Conservation (phyloP, 1,284 basidiomycete species). For the Trichosporon coremiiforme region DNA sequence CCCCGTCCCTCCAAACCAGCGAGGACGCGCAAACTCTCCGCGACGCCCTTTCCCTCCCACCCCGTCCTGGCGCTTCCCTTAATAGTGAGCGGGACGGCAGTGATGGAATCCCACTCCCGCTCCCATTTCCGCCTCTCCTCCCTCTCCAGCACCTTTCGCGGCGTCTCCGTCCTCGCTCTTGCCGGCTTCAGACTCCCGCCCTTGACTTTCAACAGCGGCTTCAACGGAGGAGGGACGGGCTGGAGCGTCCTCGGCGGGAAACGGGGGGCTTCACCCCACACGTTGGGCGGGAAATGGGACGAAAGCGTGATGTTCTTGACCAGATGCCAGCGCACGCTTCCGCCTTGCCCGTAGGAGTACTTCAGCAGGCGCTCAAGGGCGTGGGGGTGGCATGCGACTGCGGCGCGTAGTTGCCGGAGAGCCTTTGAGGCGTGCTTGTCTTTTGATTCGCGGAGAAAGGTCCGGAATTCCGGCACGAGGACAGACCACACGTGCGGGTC, state of each 20-base stretch:
- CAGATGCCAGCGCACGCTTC: constrained; percentile 24
- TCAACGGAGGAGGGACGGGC: constrained; percentile 22
- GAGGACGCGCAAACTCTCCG: constrained; percentile 34
- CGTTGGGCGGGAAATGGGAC: background rate
- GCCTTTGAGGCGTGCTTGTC: constrained; percentile 29
- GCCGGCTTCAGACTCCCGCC: background rate
- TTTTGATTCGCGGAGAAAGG: background rate
- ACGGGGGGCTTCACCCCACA: constrained; percentile 18
- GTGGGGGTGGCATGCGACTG: constrained; percentile 48
- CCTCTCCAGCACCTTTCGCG: background rate
- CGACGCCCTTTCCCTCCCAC: constrained; percentile 25
- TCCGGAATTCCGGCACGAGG: constrained; percentile 34
- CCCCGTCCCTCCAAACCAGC: constrained; percentile 30
- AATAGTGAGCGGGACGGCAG: constrained; percentile 36
- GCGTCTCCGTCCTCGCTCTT: constrained; percentile 6
- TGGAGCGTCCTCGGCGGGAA: constrained; percentile 25
- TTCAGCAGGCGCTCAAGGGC: constrained; percentile 38
- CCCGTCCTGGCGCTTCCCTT: constrained; percentile 25
- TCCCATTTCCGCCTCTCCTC: constrained; percentile 16
- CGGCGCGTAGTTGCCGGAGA: constrained; percentile 38
- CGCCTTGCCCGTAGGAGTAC: constrained; percentile 16
- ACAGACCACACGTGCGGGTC: constrained; percentile 50
- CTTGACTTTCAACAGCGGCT: background rate
- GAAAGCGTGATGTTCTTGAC: constrained; percentile 32
- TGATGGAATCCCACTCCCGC: constrained; percentile 15